Evolutionary conservation across 371 early-diverging fungal species (phyloP).

Genomic region (Sporodiniella umbellata): DNA sequence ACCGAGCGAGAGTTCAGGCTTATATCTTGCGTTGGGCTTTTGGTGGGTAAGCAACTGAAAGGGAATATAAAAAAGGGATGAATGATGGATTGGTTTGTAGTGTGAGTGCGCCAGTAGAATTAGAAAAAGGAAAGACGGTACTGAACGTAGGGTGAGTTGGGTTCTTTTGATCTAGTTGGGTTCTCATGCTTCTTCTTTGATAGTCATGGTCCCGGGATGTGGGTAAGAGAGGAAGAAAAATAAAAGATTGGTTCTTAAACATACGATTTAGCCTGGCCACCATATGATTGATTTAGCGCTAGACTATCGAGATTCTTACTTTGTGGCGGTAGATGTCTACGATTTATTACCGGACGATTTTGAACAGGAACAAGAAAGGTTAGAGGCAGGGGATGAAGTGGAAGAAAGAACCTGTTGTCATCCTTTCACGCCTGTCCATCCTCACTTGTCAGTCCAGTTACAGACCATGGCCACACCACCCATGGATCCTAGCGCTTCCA

Average conservation of each 20-base stretch:
- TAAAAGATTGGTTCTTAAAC: too few species aligned
- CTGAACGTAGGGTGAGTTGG: conserved; percentile 24
- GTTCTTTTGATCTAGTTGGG: background rate
- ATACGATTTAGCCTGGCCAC: conserved; percentile 19
- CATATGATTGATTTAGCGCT: conserved; percentile 29
- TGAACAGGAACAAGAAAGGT: conserved; percentile 2
- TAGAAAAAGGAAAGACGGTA: conserved; percentile 20
- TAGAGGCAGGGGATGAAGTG: background rate
- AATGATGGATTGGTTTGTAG: background rate
- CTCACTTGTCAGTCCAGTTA: conserved; percentile 8
- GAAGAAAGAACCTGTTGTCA: background rate
- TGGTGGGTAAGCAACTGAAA: conserved; percentile 19
- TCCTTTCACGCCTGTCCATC: conserved; percentile 25
- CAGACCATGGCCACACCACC: conserved; percentile 6
- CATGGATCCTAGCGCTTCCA: background rate
- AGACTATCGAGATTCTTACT: conserved; percentile 16
- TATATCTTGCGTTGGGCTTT: conserved; percentile 31
- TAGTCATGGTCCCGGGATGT: conserved; percentile 32
- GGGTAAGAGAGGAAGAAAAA: conserved; percentile 14
- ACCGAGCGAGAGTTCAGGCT: conserved; percentile 21
- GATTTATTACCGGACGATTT: conserved; percentile 23
- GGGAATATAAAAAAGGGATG: background rate
- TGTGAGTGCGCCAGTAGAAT: conserved; percentile 20
- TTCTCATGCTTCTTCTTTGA: background rate
- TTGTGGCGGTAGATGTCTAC: conserved; percentile 15